These are phyloP conservation scores for Syzygium aqueum DNA, from an alignment of 345 rosid species.

Conservation along the genomic window DNA sequence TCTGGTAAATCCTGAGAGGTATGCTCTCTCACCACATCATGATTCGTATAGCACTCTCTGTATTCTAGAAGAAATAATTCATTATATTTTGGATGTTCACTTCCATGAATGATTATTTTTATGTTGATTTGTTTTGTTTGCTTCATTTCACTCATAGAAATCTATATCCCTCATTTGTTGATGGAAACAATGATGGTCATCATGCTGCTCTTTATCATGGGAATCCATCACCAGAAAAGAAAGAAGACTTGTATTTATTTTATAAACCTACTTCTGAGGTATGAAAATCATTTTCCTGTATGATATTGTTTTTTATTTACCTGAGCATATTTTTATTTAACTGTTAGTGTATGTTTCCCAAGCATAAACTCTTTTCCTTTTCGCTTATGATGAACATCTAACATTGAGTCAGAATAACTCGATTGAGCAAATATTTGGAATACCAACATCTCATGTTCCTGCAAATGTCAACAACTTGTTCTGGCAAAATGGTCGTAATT, in stretches of 20 bases:
- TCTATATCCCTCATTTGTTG: background rate
- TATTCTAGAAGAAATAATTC: background rate
- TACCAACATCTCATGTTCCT: background rate
- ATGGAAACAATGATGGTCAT: background rate
- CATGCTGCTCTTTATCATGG: background rate
- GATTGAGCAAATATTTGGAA: background rate
- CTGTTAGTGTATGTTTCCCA: background rate
- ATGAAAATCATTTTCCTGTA: background rate
- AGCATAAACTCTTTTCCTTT: background rate
- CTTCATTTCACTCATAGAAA: background rate
- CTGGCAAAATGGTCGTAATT: background rate
- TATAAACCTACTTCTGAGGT: background rate
- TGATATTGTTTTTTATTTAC: background rate
- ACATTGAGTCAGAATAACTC: background rate
- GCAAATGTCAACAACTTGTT: background rate
- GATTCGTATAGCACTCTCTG: background rate
- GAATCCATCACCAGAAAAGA: background rate
- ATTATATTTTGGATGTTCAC: background rate
- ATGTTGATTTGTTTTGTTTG: background rate
- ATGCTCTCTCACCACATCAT: background rate
- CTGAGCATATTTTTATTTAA: background rate
- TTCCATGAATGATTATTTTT: background rate
- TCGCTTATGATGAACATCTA: background rate
- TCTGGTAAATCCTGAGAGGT: background rate
- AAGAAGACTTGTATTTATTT: background rate